Conservation (phyloP, 441 rosid genomes). For the Oxalis stricta region DNA sequence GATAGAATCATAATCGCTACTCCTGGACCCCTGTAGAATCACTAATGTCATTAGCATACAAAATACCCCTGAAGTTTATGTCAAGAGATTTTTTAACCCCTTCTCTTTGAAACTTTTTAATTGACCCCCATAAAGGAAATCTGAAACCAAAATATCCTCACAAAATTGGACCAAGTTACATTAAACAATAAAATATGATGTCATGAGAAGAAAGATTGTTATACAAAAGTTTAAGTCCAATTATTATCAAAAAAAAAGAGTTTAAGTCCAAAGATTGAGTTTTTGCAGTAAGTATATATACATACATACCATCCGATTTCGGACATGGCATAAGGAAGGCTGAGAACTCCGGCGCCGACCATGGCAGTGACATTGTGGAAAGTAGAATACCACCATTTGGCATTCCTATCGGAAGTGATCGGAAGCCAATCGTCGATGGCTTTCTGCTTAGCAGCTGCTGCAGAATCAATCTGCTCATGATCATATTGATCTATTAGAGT, state of each 20-base stretch:
- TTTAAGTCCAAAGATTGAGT: not conserved
- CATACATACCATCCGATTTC: constrained; percentile 35
- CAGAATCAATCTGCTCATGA: too few relatives aligned
- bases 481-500: too few relatives aligned
- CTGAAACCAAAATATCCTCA: too few relatives aligned
- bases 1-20: constrained; percentile 34
- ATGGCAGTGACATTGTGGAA: constrained; percentile 45
- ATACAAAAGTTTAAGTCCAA: not conserved
- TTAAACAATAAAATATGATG: not conserved
- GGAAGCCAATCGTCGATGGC: constrained; percentile 29
- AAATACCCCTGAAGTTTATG: too few relatives aligned
- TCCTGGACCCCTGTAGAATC: constrained; percentile 72
- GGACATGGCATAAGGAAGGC: constrained; percentile 44
- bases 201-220: not conserved
- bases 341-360: constrained; percentile 53
- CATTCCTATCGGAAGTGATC: constrained; percentile 24
- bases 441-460: too few relatives aligned
- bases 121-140: too few relatives aligned
- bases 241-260: not conserved
- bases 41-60: too few relatives aligned
- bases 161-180: too few relatives aligned
- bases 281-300: too few relatives aligned
- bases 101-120: too few relatives aligned
- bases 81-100: too few relatives aligned
- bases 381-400: constrained; percentile 33